Evolutionary conservation across 352 stramenopile genomes (phyloP), one percentile per base, ranked within the genome.

Genomic region (Elongisporangium senticosum): DNA sequence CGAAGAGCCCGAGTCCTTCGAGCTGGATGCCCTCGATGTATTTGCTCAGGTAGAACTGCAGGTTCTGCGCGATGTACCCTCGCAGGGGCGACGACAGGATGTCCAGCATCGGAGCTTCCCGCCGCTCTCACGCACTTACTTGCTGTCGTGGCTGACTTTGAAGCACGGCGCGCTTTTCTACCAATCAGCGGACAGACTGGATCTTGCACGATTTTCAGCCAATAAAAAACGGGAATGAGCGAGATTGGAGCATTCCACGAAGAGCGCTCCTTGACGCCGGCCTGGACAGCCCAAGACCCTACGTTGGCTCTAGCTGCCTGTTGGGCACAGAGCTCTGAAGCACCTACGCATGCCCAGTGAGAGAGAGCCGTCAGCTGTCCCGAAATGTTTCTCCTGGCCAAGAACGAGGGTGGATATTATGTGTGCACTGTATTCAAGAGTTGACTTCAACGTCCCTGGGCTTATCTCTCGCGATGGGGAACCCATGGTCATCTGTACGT

Each of bases 21-120:
- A 95, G 71, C 54, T 93, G 82, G 53, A 95, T 95, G 70, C 84
- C 84, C 62, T 95, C 82, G 53, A 95, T 89, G 77, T 95, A 95
- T 67, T 93, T 95, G 77, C 83, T 86, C 47, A 95, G 65, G 59
- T 93, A 93, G 60, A 90, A 93, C 70, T 95, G 86, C 56, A 95
- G 72, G 39, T 74, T 95, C 70, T 95, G 86, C 58, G 86, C 84
- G 60, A 95, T 88, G 66, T 93, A 93, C 26, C 84, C 79, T 55
- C 81, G 83, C 63, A 95, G 71, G 55, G 86, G 83, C 62, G 85
- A 88, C 61, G 79, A 95, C 56, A 95, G 69, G 66, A 93, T 76
- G 68, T 95, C 86, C 49, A 95, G 71, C 86, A 95, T 93, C 51
- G 39, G n/a, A 51, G n/a, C n/a, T 51, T 56, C 6, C 7, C 47